phyloP scores from a whole-genome alignment of 164 flowering plant species.

The Dillenia suffruticosa region DNA sequence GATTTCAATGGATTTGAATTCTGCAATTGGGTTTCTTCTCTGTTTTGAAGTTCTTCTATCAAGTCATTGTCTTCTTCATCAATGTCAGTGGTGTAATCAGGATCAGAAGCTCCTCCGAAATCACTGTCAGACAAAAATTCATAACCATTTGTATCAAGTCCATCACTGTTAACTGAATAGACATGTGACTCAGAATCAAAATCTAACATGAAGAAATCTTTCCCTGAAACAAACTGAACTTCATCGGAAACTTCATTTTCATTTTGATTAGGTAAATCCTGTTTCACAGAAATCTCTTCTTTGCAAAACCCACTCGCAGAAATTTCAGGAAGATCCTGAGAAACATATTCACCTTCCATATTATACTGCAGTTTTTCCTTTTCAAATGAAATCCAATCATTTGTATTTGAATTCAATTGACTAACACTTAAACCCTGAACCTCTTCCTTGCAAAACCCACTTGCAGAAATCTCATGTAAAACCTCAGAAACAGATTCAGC shows the following conservation, averaged over 20 bases:
- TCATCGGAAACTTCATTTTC: constrained; percentile 9
- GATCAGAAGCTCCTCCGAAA: constrained; percentile 25
- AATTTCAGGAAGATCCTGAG: constrained; percentile 3
- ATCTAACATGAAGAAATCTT: constrained; percentile 26
- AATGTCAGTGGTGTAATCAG: constrained; percentile 5
- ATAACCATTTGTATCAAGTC: constrained; percentile 28
- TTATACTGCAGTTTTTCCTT: background rate
- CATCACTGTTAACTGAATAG: constrained; percentile 18
- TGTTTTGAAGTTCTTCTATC: constrained; percentile 7
- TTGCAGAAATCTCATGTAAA: background rate
- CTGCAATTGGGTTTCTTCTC: constrained; percentile 6
- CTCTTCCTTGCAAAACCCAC: constrained; percentile 1
- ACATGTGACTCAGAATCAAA: constrained; percentile 38
- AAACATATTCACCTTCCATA: constrained; percentile 11
- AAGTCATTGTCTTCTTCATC: constrained; percentile 16
- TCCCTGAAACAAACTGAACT: constrained; percentile 19
- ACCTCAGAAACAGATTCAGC: constrained; percentile 13
- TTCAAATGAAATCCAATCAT: background rate
- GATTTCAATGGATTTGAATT: constrained; percentile 1
- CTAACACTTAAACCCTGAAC: constrained; percentile 19
- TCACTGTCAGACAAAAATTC: constrained; percentile 51
- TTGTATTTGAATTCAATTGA: constrained; percentile 20
- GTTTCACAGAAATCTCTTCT: background rate
- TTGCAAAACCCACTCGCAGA: background rate
- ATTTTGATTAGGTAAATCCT: too few relatives aligned